These are phyloP conservation scores for Leccinum subgranulosum DNA, from an alignment of 768 basidiomycete species.

Conservation along the genomic window DNA sequence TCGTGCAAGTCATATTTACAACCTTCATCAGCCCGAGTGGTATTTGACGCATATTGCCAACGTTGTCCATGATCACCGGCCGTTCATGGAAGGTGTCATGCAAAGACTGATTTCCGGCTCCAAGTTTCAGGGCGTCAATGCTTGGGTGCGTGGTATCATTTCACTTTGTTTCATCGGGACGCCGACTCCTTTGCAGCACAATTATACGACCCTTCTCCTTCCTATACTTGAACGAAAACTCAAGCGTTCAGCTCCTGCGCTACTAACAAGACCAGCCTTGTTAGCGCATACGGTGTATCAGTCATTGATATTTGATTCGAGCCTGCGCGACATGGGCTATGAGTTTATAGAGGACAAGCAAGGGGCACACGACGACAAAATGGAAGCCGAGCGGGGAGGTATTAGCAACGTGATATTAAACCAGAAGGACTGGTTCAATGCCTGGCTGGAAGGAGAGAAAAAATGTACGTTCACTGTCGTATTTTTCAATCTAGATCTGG, in stretches of 20 bases:
- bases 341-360: conserved; percentile 35
- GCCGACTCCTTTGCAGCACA: conserved; percentile 50
- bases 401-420: conserved; percentile 80
- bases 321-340: conserved; percentile 74
- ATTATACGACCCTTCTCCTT: conserved; percentile 77
- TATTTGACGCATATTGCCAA: conserved; percentile 92
- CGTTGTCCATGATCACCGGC: conserved; percentile 76
- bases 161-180: neutral
- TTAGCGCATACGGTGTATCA: conserved; percentile 97
- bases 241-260: conserved; percentile 62
- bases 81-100: conserved; percentile 73
- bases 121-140: conserved; percentile 61
- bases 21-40: conserved; percentile 80
- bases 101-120: conserved; percentile 68
- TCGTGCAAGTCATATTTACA: neutral
- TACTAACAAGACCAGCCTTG: conserved; percentile 77
- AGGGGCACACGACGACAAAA: conserved; percentile 13
- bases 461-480: conserved; percentile 56
- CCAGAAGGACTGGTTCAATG: conserved; percentile 83
- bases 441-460: conserved; percentile 88
- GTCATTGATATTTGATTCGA: conserved; percentile 81
- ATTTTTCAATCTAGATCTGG: neutral
- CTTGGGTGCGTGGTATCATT: conserved; percentile 55
- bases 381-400: conserved; percentile 59
- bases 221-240: conserved; percentile 78